Conservation (phyloP, 139 green algal genomes). For the Closterium sp. region DNA sequence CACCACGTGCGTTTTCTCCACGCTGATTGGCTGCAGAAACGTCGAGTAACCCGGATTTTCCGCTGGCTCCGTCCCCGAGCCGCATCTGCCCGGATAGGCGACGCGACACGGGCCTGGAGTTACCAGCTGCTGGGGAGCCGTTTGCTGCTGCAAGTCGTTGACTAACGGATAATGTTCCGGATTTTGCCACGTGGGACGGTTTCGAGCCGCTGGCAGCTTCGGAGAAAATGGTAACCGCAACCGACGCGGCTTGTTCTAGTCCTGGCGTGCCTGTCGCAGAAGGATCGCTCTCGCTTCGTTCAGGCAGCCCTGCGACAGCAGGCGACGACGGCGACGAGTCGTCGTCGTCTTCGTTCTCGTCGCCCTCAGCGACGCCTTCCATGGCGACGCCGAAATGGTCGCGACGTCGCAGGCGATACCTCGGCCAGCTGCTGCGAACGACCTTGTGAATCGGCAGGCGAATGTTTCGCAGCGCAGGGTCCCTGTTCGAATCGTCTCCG, state of each 20-base stretch:
- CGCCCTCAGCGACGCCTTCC: not conserved
- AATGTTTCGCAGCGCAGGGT: not conserved
- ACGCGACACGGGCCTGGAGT: not conserved
- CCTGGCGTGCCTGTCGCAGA: not conserved
- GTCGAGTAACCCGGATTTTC: not conserved
- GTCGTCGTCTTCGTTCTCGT: not conserved
- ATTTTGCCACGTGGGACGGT: not conserved
- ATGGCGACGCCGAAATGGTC: not conserved
- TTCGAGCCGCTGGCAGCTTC: not conserved
- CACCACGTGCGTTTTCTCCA: not conserved
- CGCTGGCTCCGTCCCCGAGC: not conserved
- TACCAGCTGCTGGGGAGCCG: not conserved
- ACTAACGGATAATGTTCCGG: not conserved
- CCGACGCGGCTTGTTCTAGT: not conserved
- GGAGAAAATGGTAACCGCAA: not conserved
- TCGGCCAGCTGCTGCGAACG: not conserved
- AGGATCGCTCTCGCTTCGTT: not conserved
- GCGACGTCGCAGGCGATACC: not conserved
- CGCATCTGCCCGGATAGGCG: not conserved
- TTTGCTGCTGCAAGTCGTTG: not conserved
- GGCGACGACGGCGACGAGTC: not conserved
- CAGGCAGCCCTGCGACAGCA: not conserved
- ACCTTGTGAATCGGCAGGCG: not conserved
- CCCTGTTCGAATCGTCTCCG: not conserved
- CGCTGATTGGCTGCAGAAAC: not conserved